phyloP scores from a whole-genome alignment of 768 basidiomycete species.

The Mycena crocata region DNA sequence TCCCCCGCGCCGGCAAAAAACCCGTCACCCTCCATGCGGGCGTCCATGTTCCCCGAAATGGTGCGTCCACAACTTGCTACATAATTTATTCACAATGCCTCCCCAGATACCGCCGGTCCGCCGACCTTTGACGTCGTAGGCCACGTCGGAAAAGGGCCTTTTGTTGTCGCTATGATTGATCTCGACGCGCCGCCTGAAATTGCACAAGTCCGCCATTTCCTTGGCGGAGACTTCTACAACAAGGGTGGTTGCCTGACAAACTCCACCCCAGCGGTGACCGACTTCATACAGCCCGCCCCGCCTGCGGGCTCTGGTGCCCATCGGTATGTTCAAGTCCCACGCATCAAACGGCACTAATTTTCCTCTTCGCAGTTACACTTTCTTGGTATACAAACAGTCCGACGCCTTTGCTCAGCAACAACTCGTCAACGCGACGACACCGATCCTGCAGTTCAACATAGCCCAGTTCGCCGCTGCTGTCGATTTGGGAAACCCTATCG shows the following conservation, averaged over 20 bases:
- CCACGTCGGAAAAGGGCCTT: slow-evolving; percentile 47
- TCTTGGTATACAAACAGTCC: slow-evolving; percentile 59
- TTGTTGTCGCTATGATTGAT: slow-evolving; percentile 59
- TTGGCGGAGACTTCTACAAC: slow-evolving; percentile 54
- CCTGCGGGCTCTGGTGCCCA: slow-evolving; percentile 55
- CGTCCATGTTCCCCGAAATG: slow-evolving; percentile 12
- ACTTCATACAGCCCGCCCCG: slow-evolving; percentile 53
- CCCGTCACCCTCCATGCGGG: slow-evolving; percentile 37
- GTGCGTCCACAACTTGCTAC: neutral
- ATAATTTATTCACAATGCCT: neutral
- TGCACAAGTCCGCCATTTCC: slow-evolving; percentile 60
- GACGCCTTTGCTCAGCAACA: slow-evolving; percentile 52
- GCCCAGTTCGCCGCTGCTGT: slow-evolving; percentile 53
- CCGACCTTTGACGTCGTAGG: slow-evolving; percentile 46
- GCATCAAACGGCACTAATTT: slow-evolving; percentile 1
- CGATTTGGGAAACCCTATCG: slow-evolving; percentile 57
- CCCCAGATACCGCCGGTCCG: slow-evolving; percentile 50
- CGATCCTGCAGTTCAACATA: slow-evolving; percentile 53
- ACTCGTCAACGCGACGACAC: slow-evolving; percentile 49
- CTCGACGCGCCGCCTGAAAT: slow-evolving; percentile 58
- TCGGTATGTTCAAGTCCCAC: slow-evolving; percentile 41
- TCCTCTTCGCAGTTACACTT: slow-evolving; percentile 51
- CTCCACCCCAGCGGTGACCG: slow-evolving; percentile 52
- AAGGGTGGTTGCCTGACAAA: slow-evolving; percentile 41
- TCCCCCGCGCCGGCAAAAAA: slow-evolving; percentile 32